Evolutionary conservation across 164 flowering plant species (phyloP), one percentile per base, ranked within the genome.

Genomic region (Magnolia kwangsiensis): DNA sequence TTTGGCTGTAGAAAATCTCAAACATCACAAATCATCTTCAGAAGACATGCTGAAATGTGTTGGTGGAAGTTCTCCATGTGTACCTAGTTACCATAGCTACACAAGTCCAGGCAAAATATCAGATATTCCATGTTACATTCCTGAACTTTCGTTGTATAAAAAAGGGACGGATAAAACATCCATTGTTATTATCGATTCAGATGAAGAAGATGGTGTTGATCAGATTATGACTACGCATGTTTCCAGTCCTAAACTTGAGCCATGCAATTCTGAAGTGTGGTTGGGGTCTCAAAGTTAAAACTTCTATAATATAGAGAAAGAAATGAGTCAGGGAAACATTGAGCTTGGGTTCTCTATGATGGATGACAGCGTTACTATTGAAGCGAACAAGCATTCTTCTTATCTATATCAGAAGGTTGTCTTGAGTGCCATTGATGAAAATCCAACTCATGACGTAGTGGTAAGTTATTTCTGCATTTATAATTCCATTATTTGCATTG

Each of bases 161-260:
- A n/a, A n/a, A n/a, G n/a, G n/a, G n/a, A n/a, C n/a, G n/a, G n/a
- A n/a, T n/a, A n/a, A n/a, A n/a, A 29, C n/a, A n/a, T n/a, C n/a
- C 29, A 67, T n/a, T 50, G 74, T 84, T 19, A 76, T 81, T 78
- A 14, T 86, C 67, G 86, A 84, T 63, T 88, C 87, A 19, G 91
- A 88, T 80, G 89, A 85, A 64, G 89, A 86, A 58, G 82, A 82
- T 58, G 72, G 37, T 73, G 74, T 2, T 59, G 77, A 55, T 58
- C 69, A 55, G 24, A 37, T 68, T 74, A 50, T 27, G 59, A 23
- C 51, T 24, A 27, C 3, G 29, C 55, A 16, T 65, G 64, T 67
- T 31, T 50, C 74, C 3, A 27, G 13, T 13, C 51, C 21, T 58
- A 21, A 72, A 64, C 14, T 1, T 24, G 37, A 73, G 50, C 58